Base-by-base conservation (phyloP, 2,329 filamentous ascomycete genomes). In the Ophiostoma ips region DNA sequence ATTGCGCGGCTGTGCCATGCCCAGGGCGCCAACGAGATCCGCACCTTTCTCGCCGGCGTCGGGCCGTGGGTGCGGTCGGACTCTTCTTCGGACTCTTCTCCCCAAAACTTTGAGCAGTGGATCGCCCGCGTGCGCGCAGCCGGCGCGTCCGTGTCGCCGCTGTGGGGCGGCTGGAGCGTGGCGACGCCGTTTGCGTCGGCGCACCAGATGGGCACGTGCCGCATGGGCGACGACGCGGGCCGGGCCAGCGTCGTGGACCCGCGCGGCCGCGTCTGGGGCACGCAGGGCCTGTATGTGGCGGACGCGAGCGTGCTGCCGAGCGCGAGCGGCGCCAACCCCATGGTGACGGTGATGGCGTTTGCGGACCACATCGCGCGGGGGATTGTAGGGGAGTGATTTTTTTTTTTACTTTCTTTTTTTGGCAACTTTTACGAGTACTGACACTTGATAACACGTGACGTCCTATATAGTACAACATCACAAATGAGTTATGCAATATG, bases 181-280 rank as follows among this genome's bases (percentile, higher is more conserved):
- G 66, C 71, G 30, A 68, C 71, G 19, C 62, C 67, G n/a, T 85
- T 78, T 58, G 66, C 71, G 30, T 83, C 79, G n/a, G 85, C 84
- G 16, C 85, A 90, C 64, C 85, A 89, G 67, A 89, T 89, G 84
- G 82, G 84, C 19, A 78, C 78, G 10, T 86, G 82, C 59, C 71
- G 83, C 3, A 90, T 89, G 85, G 78, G 77, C 52, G 68, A 69
- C 40, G 64, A 63, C 54, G 62, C 64, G 50, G 63, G 65, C 30
- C 66, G 66, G 36, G 30, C 50, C 50, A 77, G 78, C 28, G 79
- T 81, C 12, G 79, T 83, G 2, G 75, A 81, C 58, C 62, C 67
- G 3, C 66, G 63, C 53, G 79, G 79, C 2, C 68, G 62, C 54
- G 77, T 87, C 7, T 89, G 83, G 81, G 83, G 76, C 1, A 71